Conservation (phyloP, 2,329 filamentous ascomycete species). For the Tolypocladium cylindrosporum region DNA sequence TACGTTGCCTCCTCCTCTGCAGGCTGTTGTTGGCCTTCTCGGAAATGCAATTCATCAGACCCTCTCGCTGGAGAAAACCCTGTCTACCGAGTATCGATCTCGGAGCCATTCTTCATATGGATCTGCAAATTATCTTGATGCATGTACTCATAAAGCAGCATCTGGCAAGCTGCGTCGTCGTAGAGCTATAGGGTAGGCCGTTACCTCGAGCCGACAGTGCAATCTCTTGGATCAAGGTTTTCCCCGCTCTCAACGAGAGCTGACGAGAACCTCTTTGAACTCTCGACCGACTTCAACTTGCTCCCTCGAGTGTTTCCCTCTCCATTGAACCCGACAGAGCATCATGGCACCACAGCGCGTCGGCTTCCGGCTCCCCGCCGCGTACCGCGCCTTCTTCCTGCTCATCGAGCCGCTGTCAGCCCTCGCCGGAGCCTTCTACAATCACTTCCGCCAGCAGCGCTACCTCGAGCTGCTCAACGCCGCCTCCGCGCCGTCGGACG, state of each 20-base stretch:
- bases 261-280: background rate
- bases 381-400: slow-evolving; percentile 67
- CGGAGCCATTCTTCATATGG: no score
- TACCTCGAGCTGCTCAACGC: slow-evolving; percentile 59
- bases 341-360: slow-evolving; percentile 15
- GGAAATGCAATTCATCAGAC: no score
- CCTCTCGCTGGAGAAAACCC: no score
- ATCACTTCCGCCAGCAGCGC: slow-evolving; percentile 35
- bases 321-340: background rate
- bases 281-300: background rate
- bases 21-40: no score
- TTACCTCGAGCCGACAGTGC: background rate
- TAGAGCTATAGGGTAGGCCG: background rate
- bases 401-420: slow-evolving; percentile 54
- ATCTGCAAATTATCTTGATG: no score
- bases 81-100: no score
- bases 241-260: background rate
- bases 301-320: no score
- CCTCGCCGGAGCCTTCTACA: slow-evolving; percentile 41
- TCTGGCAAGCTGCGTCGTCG: background rate
- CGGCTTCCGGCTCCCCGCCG: slow-evolving; percentile 41
- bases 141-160: background rate
- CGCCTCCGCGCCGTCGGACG: slow-evolving; percentile 27
- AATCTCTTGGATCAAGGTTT: background rate
- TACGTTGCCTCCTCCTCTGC: no score